Evolutionary conservation across 1,139 yeast species (phyloP), one percentile per base, ranked within the genome.

Genomic region (Geotrichum klebahnii): DNA sequence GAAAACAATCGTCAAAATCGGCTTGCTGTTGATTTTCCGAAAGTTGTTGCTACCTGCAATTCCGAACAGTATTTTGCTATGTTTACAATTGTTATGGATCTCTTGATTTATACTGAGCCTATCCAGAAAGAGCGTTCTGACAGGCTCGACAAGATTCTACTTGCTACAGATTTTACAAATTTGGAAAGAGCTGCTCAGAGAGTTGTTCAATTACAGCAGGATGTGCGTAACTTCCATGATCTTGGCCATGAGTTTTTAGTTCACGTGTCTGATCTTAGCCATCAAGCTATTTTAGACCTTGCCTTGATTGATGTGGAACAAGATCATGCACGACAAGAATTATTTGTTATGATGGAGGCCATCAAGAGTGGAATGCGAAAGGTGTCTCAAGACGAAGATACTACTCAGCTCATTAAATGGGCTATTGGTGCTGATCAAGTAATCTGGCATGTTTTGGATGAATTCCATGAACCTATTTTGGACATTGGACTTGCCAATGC

Each of bases 1-100:
- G 68, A 64, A 31, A 63, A 64, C 17, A 65, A 66, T 37, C 62
- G 72, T 17, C 66, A 74, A 31, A 74, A 78, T 58, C 67, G 70
- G 28, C 59, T 79, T n/a, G 63, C 73, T 2, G 78, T 85, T 4
- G 85, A 84, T 57, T 71, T 88, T 50, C 86, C 95, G 3, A 77
- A 80, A 56, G 75, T 87, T 46, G 82, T 81, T 9, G 72, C 89
- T 1, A 76, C 78, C 32, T 81, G 92, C 46, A 88, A 85, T 53
- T 84, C 96, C 0, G 67, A 67, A 28, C 96, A 89, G 59, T 90
- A 86, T 63, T 74, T 78, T 43, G 76, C 87, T 0, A 67, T 87
- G 29, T 84, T 78, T 63, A 77, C 79, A 46, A 77, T 88, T 44
- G 74, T 78, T 3, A 76, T 81, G 45, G 85, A 85, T 56, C 69